Evolutionary conservation across 176 grass and related monocot species (phyloP).

Genomic region (Cenchrus americanus): DNA sequence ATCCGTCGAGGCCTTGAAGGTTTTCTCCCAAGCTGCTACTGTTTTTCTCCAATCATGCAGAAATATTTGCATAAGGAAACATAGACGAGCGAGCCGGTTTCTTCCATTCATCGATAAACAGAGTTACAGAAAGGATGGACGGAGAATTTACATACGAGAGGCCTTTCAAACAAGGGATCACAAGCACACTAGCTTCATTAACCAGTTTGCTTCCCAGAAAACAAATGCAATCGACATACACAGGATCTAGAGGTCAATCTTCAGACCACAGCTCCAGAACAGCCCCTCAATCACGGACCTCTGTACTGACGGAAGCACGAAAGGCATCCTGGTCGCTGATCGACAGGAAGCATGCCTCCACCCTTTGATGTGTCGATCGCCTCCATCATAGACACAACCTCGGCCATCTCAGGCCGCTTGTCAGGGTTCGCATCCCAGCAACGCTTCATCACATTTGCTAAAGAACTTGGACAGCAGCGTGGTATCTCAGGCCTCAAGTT

Average conservation of each 20-base stretch:
- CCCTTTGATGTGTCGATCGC: conserved; percentile 86
- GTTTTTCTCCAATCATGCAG: not conserved
- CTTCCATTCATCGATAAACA: conserved; percentile 37
- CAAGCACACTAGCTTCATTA: conserved; percentile 39
- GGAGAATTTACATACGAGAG: conserved; percentile 47
- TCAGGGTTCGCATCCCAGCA: conserved; percentile 94
- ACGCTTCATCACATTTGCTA: conserved; percentile 82
- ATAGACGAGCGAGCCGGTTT: conserved; percentile 15
- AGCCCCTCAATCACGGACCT: conserved; percentile 55
- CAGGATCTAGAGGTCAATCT: conserved; percentile 24
- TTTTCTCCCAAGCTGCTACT: not conserved
- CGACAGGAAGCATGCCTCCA: conserved; percentile 83
- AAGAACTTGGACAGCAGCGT: conserved; percentile 82
- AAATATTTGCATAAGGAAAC: not conserved
- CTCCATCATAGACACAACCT: conserved; percentile 85
- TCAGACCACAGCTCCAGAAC: not conserved
- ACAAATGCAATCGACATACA: conserved; percentile 31
- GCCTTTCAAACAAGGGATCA: conserved; percentile 19
- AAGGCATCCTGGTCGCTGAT: conserved; percentile 74
- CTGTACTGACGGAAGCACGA: conserved; percentile 63
- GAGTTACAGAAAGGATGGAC: conserved; percentile 28
- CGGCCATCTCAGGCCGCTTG: conserved; percentile 86
- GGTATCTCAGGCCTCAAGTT: conserved; percentile 98
- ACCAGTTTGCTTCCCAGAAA: conserved; percentile 46
- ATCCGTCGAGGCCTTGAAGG: not conserved